Evolutionary conservation across 2,329 filamentous ascomycete species (phyloP), one percentile per base, ranked within the genome.

Genomic region (Colletotrichum sp.): DNA sequence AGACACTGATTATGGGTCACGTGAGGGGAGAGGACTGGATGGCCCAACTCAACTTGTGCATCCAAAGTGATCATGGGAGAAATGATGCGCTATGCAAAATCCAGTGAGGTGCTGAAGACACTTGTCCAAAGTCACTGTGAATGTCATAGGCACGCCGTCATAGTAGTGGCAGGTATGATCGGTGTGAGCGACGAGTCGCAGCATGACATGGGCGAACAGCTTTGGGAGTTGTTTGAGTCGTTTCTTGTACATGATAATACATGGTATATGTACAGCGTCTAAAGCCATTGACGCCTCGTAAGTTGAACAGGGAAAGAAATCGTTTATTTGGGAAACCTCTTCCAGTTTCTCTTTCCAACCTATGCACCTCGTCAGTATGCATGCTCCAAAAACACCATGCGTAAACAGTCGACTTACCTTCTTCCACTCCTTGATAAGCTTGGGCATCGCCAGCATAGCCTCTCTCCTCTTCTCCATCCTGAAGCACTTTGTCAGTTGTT

Each of bases 371-470:
- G 81, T 89, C 81, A 88, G 86, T 69, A 82, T 55, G 26, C 49
- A n/a, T 59, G 68, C n/a, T n/a, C n/a, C 24, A 12, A 13, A 21
- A n/a, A 55, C 26, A 21, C 32, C 30, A 24, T 9, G 10, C 6
- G n/a, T n/a, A 6, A 10, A 32, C 9, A 6, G 16, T 36, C n/a
- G 32, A 86, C 92, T 84, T 88, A 97, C 95, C 92, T 94, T 93
- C 87, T 98, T 98, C 97, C 96, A 99, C 85, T 94, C 90, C 85
- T 94, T 92, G 84, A 99, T 95, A 88, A 99, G 91, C 82, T 94
- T 92, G 78, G 96, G 96, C 97, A 99, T 99, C 76, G 93, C 93
- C 88, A 98, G 86, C 95, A 99, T 98, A 76, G 97, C 97, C 85
- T 95, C 91, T 90, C 94, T 94, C 87, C 96, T 93, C 88, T 95